Evolutionary conservation across 148 eudicot species (phyloP).

Genomic region (Talinum fruticosum): DNA sequence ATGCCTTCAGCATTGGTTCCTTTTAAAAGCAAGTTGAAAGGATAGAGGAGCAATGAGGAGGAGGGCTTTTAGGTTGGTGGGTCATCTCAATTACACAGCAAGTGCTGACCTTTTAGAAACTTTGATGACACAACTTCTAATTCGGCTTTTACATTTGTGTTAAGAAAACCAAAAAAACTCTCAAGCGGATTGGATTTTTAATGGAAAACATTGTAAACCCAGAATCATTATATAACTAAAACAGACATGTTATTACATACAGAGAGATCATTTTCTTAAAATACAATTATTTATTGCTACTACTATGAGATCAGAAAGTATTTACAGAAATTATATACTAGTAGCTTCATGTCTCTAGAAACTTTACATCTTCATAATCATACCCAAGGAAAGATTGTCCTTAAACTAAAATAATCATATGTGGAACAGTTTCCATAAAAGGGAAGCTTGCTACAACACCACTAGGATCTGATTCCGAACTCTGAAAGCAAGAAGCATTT

Average conservation of each 20-base stretch:
- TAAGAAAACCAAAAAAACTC: no score
- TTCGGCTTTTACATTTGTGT: no score
- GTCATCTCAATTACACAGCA: no score
- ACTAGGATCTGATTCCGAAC: neutral
- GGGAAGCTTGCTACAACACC: neutral
- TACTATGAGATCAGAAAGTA: neutral
- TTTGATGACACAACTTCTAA: no score
- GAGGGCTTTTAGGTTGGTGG: no score
- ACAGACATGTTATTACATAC: neutral
- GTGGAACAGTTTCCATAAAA: neutral
- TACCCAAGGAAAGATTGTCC: neutral
- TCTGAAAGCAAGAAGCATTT: neutral
- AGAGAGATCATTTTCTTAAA: neutral
- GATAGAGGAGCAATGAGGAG: no score
- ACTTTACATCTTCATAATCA: neutral
- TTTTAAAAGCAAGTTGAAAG: no score
- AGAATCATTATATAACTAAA: neutral
- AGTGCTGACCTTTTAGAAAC: no score
- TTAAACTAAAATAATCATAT: neutral
- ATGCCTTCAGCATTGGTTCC: no score
- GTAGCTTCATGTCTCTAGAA: neutral
- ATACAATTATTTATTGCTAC: neutral
- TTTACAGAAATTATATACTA: conserved; percentile 1
- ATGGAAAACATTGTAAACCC: neutral
- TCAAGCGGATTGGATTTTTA: no score